Base-by-base conservation (phyloP, 495 filamentous ascomycete species). In the Astrothelium macrocarpum region DNA sequence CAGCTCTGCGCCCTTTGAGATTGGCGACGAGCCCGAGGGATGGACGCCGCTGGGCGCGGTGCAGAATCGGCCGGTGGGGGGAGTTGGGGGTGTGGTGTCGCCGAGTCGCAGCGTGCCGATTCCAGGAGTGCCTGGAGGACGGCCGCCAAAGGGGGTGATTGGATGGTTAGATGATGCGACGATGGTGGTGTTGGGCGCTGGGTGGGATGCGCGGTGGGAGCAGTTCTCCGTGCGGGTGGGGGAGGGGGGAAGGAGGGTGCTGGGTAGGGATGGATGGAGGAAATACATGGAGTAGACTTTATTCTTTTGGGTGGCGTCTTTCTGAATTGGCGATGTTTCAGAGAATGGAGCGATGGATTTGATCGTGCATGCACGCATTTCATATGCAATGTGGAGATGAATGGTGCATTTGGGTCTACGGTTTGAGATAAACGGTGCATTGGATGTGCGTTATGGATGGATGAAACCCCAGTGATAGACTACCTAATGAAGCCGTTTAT, bases 191-290 rank as follows among this genome's bases (percentile, higher is more conserved):
- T 78, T 95, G 39, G 87, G 91, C n/a, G 88, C 90, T 4, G 91
- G 91, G 0, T 78, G 81, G 64, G 89, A 94, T 66, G 86, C 85
- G 7, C 79, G 88, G 26, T 95, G 91, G 91, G 90, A 96, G 78
- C 90, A 84, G 64, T 95, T 93, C 64, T 77, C 84, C 12, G 73
- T 95, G 29, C 79, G 76, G 26, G 81, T 88, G 60, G 81, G 78
- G 0, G 80, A 83, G 46, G 86, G 87, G 59, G 87, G 87, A 12
- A 83, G 79, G 66, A 77, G 82, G 53, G 75, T 79, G 53, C 79
- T 86, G 65, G 70, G 84, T 2, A 80, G 87, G 69, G 85, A 88
- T 63, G 90, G 90, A 3, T 95, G 90, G 90, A 91, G 88, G 75
- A 78, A 84, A 72, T 95, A 93, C 76, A 75, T 94, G 53, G 49